Base-by-base conservation (phyloP, 2,329 filamentous ascomycete genomes). In the Capronia coronata region DNA sequence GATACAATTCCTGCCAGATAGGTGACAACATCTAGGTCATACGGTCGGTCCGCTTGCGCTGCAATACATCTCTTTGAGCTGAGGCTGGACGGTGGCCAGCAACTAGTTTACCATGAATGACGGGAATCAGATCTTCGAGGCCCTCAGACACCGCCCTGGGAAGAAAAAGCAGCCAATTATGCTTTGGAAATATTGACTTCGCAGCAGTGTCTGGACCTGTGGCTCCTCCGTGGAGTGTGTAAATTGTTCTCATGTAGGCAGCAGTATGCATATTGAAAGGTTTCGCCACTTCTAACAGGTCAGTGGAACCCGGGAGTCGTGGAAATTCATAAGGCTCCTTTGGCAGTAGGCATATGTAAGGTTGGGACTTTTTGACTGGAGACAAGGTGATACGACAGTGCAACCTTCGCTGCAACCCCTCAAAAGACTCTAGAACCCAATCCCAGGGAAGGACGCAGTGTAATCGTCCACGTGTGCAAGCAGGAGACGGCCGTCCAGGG, bases 401-500 rank as follows among this genome's bases (percentile, higher is more conserved):
- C 13, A 29, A 38, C 38, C 34, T 38, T 40, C 49, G 49, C 43
- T 39, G 42, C 43, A 42, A n/a, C n/a, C 29, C 10, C 22, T n/a
- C 23, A n/a, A n/a, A 41, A 46, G n/a, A 29, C 23, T 22, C 18
- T 30, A 25, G 10, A 25, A 44, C 32, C 16, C 13, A 25, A 39
- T 39, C 11, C 18, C 16, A 23, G 6, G 32, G 14, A 19, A n/a
- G 22, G 13, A 27, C 30, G 30, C 32, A 23, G 38, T 22, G 43
- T 29, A 32, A 37, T 34, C 10, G 16, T 51, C 47, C 51, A 54
- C 47, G 48, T 51, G 51, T 54, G 47, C 51, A 25, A 48, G 47
- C 23, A 40, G 29, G 51, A 50, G 32, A 54, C 25, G 19, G 38
- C 23, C 21, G 21, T 39, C 4, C 7, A 3, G 14, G 16, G 10